Conservation (phyloP, 768 basidiomycete genomes). For the Austroboletus eburneus region DNA sequence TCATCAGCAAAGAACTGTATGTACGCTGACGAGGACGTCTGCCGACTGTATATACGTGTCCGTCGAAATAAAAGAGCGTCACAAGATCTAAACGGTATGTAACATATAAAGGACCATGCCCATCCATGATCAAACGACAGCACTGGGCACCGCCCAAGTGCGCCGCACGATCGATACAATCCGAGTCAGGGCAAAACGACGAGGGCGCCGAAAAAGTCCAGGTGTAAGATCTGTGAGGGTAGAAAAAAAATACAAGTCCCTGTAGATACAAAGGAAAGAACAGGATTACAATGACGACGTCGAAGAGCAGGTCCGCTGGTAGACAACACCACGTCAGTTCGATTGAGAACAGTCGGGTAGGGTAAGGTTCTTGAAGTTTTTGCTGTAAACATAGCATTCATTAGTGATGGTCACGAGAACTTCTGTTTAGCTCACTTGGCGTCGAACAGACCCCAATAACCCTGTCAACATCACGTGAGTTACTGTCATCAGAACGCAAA, state of each 20-base stretch:
- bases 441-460: slow-evolving; percentile 67
- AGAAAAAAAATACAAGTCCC: slow-evolving; percentile 19
- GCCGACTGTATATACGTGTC: slow-evolving; percentile 10
- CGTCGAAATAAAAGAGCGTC: slow-evolving; percentile 9
- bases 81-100: slow-evolving; percentile 9
- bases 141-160: too few relatives aligned
- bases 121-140: not conserved
- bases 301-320: not conserved
- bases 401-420: slow-evolving; percentile 5
- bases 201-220: not conserved
- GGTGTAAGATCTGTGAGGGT: slow-evolving; percentile 3
- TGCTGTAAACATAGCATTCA: slow-evolving; percentile 37
- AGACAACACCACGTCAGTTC: not conserved
- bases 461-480: slow-evolving; percentile 24
- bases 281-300: slow-evolving; percentile 7
- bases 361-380: slow-evolving; percentile 66
- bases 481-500: slow-evolving; percentile 1
- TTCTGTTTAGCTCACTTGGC: slow-evolving; percentile 37
- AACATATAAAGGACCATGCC: slow-evolving; percentile 1
- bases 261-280: slow-evolving; percentile 14
- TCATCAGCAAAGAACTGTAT: too few relatives aligned
- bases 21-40: slow-evolving; percentile 1
- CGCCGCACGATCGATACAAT: too few relatives aligned
- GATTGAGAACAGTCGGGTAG: slow-evolving; percentile 51
- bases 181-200: too few relatives aligned